Conservation (phyloP, 768 basidiomycete species). For the Mycena epipterygia region DNA sequence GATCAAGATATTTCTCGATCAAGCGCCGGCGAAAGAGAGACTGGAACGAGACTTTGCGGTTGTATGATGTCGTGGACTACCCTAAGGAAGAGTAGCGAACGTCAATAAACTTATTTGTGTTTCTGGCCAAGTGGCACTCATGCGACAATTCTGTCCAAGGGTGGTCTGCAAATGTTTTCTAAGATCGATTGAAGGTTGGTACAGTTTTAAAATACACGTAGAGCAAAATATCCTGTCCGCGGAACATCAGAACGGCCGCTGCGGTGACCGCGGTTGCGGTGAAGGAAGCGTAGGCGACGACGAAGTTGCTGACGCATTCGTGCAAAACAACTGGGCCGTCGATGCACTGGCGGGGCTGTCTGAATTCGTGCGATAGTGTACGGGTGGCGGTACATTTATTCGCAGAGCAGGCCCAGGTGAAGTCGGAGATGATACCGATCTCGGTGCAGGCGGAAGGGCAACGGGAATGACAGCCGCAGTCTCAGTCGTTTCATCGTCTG, state of each 20-base stretch:
- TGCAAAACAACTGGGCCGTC: slow-evolving; percentile 16
- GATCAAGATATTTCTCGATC: slow-evolving; percentile 83
- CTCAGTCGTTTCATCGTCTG: slow-evolving; percentile 22
- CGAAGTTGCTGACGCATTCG: slow-evolving; percentile 10
- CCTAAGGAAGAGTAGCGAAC: slow-evolving; percentile 69
- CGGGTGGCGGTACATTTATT: slow-evolving; percentile 17
- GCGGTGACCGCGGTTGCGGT: not conserved
- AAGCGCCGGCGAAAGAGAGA: slow-evolving; percentile 85
- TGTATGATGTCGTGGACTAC: slow-evolving; percentile 89
- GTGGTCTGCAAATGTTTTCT: slow-evolving; percentile 8
- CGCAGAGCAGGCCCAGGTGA: not conserved
- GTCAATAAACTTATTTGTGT: not conserved
- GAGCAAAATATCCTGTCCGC: not conserved
- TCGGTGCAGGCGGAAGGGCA: slow-evolving; percentile 15
- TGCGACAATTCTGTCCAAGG: too few species aligned
- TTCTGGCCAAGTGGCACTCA: too few species aligned
- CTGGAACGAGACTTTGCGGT: slow-evolving; percentile 88
- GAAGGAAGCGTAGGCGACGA: slow-evolving; percentile 9
- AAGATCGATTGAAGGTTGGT: not conserved
- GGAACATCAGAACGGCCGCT: not conserved
- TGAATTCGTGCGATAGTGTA: slow-evolving; percentile 1
- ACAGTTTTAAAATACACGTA: slow-evolving; percentile 16
- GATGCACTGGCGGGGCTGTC: slow-evolving; percentile 10
- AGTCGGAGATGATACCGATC: slow-evolving; percentile 3
- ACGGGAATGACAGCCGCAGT: slow-evolving; percentile 21